Conservation (phyloP, 148 eudicot species). For the Amaranthus hypochondriacus region DNA sequence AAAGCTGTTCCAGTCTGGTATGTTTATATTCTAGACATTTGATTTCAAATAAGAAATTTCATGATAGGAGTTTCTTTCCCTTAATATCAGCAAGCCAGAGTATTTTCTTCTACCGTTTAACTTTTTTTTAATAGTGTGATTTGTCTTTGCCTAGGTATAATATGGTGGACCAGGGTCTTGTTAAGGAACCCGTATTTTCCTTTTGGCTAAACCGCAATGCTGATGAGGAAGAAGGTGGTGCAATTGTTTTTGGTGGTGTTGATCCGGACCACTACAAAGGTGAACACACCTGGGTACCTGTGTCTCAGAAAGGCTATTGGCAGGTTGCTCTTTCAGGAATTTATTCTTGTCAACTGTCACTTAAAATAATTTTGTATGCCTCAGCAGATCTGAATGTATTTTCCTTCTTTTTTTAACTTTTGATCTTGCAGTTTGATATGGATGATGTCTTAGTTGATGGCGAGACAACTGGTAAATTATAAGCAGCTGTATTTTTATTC, state of each 20-base stretch:
- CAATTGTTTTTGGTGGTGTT: slow-evolving; percentile 82
- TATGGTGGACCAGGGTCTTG: slow-evolving; percentile 79
- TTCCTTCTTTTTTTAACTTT: not conserved
- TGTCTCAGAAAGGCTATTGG: slow-evolving; percentile 88
- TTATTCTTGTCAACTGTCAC: not conserved
- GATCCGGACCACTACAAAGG: slow-evolving; percentile 82
- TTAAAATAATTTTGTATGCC: no score
- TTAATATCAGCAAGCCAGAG: slow-evolving; percentile 1
- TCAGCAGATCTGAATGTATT: not conserved
- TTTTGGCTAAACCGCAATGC: slow-evolving; percentile 84
- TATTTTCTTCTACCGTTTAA: not conserved
- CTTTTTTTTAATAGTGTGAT: not conserved
- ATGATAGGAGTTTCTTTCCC: not conserved
- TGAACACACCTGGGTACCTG: slow-evolving; percentile 74
- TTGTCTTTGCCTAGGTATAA: slow-evolving; percentile 50
- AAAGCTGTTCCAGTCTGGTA: slow-evolving; percentile 94
- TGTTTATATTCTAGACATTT: slow-evolving; percentile 10
- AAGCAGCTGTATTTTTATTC: slow-evolving; percentile 4
- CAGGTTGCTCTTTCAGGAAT: slow-evolving; percentile 46
- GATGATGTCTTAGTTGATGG: slow-evolving; percentile 69
- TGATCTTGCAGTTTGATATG: slow-evolving; percentile 67
- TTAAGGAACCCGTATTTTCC: slow-evolving; percentile 73
- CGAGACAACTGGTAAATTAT: slow-evolving; percentile 60
- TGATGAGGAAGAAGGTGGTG: slow-evolving; percentile 80
- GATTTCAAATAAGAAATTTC: not conserved